Evolutionary conservation across 495 filamentous ascomycete species (phyloP), one percentile per base, ranked within the genome.

Genomic region (Aspergillus nidulans): DNA sequence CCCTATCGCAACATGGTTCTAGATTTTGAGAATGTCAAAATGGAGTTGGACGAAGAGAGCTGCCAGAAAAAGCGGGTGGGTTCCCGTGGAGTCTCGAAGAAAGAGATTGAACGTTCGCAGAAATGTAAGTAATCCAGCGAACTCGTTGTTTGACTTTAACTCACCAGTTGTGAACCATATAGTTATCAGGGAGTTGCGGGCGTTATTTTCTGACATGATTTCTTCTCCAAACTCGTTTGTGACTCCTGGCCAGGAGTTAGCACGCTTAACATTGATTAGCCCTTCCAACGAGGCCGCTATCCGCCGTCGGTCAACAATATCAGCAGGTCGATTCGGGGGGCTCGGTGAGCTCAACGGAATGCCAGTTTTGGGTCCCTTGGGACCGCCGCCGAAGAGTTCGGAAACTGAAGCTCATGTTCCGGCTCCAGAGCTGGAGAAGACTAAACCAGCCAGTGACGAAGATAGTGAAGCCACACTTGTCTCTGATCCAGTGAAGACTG

Each of bases 1-100:
- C 85, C 90, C 6, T 79, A 95, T 34, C 83, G 92, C 25, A 80
- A 95, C 15, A 80, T 97, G 64, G 84, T 95, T 4, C 70, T 95
- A 45, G 73, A 87, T 30, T 85, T 87, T 55, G 83, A 95, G 30
- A 69, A 80, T 28, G 80, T 83, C 51, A 81, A 83, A 55, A 83
- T 89, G 68, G 81, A 84, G 20, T 57, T 85, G 18, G 79, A 78
- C 34, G 82, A 85, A 36, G 77, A 83, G 30, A 77, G 69, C 3
- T 59, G 92, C 18, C 69, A 68, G 39, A 71, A 72, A 18, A 88
- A 91, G 58, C 77, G 83, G 28, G 87, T 92, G 47, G 87, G 87
- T 21, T 77, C 80, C 43, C 71, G 76, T 26, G 78, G 70, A 49
- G 81, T 91, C 18, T 75, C 75, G 0, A 71, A 68, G 45, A 77